phyloP scores from a whole-genome alignment of 495 filamentous ascomycete genomes.

The Jackrogersella minutella region DNA sequence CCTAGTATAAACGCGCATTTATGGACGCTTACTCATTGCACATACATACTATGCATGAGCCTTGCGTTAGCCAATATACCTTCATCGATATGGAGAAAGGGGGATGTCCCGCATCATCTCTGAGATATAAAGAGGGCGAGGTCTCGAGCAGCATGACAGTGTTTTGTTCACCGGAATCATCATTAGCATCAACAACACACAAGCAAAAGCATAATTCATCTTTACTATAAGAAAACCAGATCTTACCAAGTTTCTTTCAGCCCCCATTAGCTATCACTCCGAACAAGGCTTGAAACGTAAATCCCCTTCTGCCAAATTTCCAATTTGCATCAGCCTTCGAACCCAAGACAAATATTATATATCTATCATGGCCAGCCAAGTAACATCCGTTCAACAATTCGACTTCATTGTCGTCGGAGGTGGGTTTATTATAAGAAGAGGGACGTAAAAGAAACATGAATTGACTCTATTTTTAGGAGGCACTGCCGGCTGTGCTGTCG shows the following conservation, averaged over 20 bases:
- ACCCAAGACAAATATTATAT: background rate
- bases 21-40: constrained; percentile 33
- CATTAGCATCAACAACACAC: constrained; percentile 3
- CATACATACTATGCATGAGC: constrained; percentile 10
- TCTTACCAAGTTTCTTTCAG: background rate
- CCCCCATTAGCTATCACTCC: background rate
- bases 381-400: constrained; percentile 30
- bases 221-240: background rate
- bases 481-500: constrained; percentile 66
- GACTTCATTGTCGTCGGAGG: constrained; percentile 39
- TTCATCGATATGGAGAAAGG: constrained; percentile 5
- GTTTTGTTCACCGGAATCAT: constrained; percentile 7
- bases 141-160: constrained; percentile 3
- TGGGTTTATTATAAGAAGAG: background rate
- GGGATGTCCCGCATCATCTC: constrained; percentile 22
- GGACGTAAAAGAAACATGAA: background rate
- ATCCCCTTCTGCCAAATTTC: background rate
- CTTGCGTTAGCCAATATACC: constrained; percentile 1
- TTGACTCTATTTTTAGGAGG: constrained; percentile 52
- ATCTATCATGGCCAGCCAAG: constrained; percentile 27
- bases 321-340: background rate
- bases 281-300: background rate
- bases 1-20: background rate
- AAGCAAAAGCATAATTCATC: background rate
- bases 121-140: constrained; percentile 23